These are phyloP conservation scores for Cordyceps tenuipes DNA, from an alignment of 2,329 filamentous ascomycete species.

Conservation along the genomic window DNA sequence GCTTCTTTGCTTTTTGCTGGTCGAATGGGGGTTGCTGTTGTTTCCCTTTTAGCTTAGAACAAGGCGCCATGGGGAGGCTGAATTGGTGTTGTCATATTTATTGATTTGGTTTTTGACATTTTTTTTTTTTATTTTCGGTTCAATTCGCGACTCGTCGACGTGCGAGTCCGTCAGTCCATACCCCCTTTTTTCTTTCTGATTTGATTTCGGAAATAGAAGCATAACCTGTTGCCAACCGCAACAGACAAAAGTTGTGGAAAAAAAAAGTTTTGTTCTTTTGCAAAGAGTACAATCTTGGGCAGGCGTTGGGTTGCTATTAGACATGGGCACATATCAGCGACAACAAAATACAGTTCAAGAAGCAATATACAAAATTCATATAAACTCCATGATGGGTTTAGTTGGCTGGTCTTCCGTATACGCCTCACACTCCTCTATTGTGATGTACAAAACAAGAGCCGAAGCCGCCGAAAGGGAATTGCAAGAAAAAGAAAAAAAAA, in stretches of 20 bases:
- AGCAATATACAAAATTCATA: neutral
- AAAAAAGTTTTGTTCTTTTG: neutral
- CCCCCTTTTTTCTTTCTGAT: too few species aligned
- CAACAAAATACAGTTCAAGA: neutral
- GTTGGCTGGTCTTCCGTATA: neutral
- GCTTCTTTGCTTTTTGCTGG: too few species aligned
- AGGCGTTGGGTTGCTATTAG: neutral
- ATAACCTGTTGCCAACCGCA: neutral
- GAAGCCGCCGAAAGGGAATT: neutral
- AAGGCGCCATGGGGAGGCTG: neutral
- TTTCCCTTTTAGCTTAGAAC: neutral
- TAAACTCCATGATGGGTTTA: neutral
- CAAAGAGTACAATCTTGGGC: neutral
- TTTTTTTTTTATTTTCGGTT: neutral
- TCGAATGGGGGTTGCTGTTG: neutral
- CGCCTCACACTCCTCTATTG: neutral
- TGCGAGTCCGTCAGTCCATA: too few species aligned
- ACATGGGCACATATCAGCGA: neutral
- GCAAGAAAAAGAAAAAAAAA: neutral
- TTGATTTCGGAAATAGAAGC: too few species aligned
- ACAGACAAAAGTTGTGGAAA: neutral
- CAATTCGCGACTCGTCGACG: too few species aligned
- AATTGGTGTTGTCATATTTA: neutral
- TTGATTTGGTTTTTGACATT: neutral
- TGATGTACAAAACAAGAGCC: neutral